Evolutionary conservation across 345 rosid species (phyloP), one percentile per base, ranked within the genome.

Genomic region (Anastatica hierochuntica): DNA sequence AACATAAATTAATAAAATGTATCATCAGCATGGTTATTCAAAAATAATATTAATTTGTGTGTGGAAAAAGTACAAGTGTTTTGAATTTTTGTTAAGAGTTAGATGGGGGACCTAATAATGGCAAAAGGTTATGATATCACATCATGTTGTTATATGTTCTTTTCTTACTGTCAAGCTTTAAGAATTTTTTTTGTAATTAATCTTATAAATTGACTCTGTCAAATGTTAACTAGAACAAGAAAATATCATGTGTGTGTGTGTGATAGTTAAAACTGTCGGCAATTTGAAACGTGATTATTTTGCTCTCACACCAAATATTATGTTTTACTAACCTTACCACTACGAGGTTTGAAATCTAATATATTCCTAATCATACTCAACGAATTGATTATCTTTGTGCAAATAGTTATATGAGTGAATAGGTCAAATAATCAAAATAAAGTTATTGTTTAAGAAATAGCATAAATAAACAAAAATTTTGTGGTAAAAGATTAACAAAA

Each of bases 21-120:
- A 33, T 3, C 21, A 33, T 3, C 21, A 19, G 6, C 24, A 24
- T 34, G 7, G 24, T 36, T 29, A 36, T 43, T 24, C 43, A n/a
- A 10, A 30, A 33, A 40, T 38, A 29, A 15, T 47, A 21, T 9
- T 36, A 14, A 56, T 36, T 9, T 27, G n/a, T 52, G 20, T 48
- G 24, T n/a, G 46, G 36, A 17, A 36, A 59, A 44, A 17, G 60
- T 58, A 38, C 33, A 44, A 36, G 14, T 37, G 50, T 59, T n/a
- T 67, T 67, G 55, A 41, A 46, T 60, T 26, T 59, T 57, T 49
- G 66, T 68, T 54, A 62, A 29, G 76, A 65, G 63, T 63, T 62
- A 40, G 17, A 48, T 66, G 74, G 74, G 79, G 74, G 78, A 65
- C 80, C 71, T 51, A 70, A 77, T 72, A 68, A 80, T 73, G 65